These are phyloP conservation scores for Salvia rosmarinus DNA, from an alignment of 257 asterid species.

Conservation along the genomic window DNA sequence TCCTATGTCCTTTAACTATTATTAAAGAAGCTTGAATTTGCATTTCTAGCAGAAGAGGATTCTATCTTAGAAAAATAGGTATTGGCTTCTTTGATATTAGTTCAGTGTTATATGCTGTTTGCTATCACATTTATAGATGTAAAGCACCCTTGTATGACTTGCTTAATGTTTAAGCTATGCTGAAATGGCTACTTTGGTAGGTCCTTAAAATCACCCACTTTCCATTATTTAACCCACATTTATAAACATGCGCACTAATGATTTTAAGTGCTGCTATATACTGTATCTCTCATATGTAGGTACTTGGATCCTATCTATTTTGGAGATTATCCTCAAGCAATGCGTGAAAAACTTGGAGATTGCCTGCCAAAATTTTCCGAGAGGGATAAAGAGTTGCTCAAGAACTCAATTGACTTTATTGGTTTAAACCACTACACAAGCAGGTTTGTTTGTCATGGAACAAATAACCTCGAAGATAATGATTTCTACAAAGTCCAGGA, in stretches of 20 bases:
- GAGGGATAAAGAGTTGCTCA: constrained; percentile 49
- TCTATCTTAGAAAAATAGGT: too few relatives aligned
- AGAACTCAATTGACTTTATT: constrained; percentile 53
- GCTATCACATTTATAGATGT: background rate
- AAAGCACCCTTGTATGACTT: too few relatives aligned
- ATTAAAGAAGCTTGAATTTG: too few relatives aligned
- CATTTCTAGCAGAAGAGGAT: too few relatives aligned
- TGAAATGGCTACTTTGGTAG: background rate
- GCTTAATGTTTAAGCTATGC: too few relatives aligned
- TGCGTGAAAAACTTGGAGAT: constrained; percentile 53
- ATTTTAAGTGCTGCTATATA: constrained; percentile 1
- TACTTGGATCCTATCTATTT: constrained; percentile 55
- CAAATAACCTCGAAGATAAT: constrained; percentile 40
- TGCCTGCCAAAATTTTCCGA: constrained; percentile 54
- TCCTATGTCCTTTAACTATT: too few relatives aligned
- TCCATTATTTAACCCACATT: background rate
- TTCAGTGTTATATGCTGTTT: background rate
- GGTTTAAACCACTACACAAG: constrained; percentile 63
- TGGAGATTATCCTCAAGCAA: constrained; percentile 59
- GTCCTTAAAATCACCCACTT: background rate
- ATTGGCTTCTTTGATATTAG: too few relatives aligned
- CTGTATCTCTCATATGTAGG: constrained; percentile 36
- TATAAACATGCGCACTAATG: background rate
- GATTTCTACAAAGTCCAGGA: constrained; percentile 53
- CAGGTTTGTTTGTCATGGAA: constrained; percentile 51